Base-by-base conservation (phyloP, 495 filamentous ascomycete species). In the Usnea hakonensis region DNA sequence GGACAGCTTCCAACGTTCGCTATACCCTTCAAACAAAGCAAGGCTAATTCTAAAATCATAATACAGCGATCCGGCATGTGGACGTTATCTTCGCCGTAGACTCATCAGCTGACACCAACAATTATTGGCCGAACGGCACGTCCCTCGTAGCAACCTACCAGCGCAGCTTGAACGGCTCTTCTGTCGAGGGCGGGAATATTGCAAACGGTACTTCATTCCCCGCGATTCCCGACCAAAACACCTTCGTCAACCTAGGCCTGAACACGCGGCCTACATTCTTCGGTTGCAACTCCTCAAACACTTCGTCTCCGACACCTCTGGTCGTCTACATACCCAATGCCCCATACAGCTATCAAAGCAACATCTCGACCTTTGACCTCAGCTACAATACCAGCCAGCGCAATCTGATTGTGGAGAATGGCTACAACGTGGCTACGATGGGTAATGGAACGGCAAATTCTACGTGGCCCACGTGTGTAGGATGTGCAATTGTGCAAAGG, bases 31-130 rank as follows among this genome's bases (percentile, higher is more conserved):
- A n/a, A n/a, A n/a, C n/a, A n/a, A n/a, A n/a, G n/a, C n/a, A n/a
- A n/a, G n/a, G n/a, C n/a, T n/a, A n/a, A n/a, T n/a, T n/a, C n/a
- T n/a, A n/a, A n/a, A n/a, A n/a, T n/a, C n/a, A n/a, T n/a, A n/a
- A n/a, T n/a, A n/a, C n/a, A n/a, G n/a, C 90, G 0, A 37, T 72
- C 35, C 88, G 93, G 32, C 65, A 80, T 46, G 86, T 97, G 56
- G 94, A 97, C 71, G 88, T 96, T 30, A 91, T 97, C 71, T 95
- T 97, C 71, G 93, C 92, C 28, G 76, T 95, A 64, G 93, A 97
- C 74, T 85, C 83, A 52, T 90, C 87, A 10, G 91, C 90, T 37
- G 92, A 97, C 73, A 93, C 87, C 0, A 71, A 74, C 14, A 78
- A 77, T 64, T 79, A 75, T 75, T 97, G 90, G 89, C 93, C 93